Conservation (phyloP, 371 early-diverging fungal species). For the Mortierella sp. region DNA sequence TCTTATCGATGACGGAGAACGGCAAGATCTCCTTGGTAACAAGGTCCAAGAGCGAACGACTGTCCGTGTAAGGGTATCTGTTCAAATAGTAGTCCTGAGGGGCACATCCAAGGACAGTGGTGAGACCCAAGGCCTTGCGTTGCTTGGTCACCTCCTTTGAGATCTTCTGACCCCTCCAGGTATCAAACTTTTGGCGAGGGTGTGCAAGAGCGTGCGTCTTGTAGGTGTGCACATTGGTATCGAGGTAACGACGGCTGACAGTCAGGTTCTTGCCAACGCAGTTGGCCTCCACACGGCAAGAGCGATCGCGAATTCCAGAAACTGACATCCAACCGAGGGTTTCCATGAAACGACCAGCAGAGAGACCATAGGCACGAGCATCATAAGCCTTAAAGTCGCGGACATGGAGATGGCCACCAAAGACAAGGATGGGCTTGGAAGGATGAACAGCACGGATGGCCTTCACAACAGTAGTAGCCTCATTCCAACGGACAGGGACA, state of each 20-base stretch:
- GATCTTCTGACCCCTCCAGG: constrained; percentile 59
- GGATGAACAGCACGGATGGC: constrained; percentile 65
- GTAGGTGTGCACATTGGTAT: constrained; percentile 67
- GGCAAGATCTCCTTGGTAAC: constrained; percentile 61
- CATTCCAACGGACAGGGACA: constrained; percentile 60
- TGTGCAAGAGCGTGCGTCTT: constrained; percentile 61
- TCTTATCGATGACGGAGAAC: constrained; percentile 45
- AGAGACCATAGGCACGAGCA: constrained; percentile 63
- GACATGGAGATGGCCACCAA: constrained; percentile 71
- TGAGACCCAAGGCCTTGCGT: constrained; percentile 51
- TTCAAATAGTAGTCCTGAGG: constrained; percentile 64
- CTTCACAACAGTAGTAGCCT: constrained; percentile 57
- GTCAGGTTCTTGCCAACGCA: constrained; percentile 57
- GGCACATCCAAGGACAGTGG: constrained; percentile 60
- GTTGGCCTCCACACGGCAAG: constrained; percentile 29
- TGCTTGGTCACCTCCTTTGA: constrained; percentile 54
- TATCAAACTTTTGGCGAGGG: constrained; percentile 55
- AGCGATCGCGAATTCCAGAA: constrained; percentile 32
- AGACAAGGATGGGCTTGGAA: constrained; percentile 63
- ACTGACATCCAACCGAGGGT: constrained; percentile 69
- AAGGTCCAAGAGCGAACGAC: constrained; percentile 57
- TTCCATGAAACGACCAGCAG: constrained; percentile 69
- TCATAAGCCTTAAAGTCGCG: constrained; percentile 67
- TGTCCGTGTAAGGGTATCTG: constrained; percentile 57
- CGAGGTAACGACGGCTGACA: constrained; percentile 68